phyloP scores from a whole-genome alignment of 805 yeast genomes.

The Lachancea cidri region DNA sequence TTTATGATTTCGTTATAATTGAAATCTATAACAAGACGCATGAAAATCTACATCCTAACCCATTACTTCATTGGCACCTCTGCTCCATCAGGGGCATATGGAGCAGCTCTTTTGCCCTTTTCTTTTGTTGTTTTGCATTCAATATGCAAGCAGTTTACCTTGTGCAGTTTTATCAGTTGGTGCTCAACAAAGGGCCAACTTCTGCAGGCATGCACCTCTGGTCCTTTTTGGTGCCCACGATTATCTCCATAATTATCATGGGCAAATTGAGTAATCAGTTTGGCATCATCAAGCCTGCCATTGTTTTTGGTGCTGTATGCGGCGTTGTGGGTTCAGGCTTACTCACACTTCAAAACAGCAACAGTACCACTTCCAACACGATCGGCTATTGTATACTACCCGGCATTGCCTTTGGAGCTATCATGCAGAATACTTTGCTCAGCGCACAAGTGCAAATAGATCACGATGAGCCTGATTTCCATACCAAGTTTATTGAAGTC shows the following conservation, averaged over 20 bases:
- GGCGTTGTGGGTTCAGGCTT: slow-evolving; percentile 36
- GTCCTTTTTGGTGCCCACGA: slow-evolving; percentile 19
- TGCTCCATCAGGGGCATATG: slow-evolving; percentile 10
- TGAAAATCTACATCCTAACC: neutral
- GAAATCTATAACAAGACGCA: slow-evolving; percentile 7
- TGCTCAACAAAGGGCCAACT: slow-evolving; percentile 21
- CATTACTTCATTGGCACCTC: slow-evolving; percentile 3
- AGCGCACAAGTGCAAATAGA: slow-evolving; percentile 29
- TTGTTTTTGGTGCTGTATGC: slow-evolving; percentile 27
- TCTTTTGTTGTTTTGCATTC: slow-evolving; percentile 18
- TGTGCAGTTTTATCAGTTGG: slow-evolving; percentile 26
- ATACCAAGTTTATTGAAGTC: slow-evolving; percentile 21
- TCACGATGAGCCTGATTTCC: slow-evolving; percentile 13
- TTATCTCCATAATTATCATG: slow-evolving; percentile 17
- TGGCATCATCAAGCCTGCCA: slow-evolving; percentile 34
- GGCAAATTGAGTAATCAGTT: slow-evolving; percentile 33
- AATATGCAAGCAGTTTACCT: slow-evolving; percentile 21
- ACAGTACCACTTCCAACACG: slow-evolving; percentile 25
- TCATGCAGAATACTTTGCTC: slow-evolving; percentile 32
- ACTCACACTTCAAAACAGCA: slow-evolving; percentile 28
- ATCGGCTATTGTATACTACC: slow-evolving; percentile 37
- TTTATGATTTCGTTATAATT: slow-evolving; percentile 38
- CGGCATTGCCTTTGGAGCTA: slow-evolving; percentile 35
- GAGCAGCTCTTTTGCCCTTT: slow-evolving; percentile 16
- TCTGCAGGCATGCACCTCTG: slow-evolving; percentile 23